A percentile compares a stretch with the other conserved stretches of the same genome.
Conservation (phyloP, 2,329 filamentous ascomycete genomes). For the Davidsoniella neocaledoniae region DNA sequence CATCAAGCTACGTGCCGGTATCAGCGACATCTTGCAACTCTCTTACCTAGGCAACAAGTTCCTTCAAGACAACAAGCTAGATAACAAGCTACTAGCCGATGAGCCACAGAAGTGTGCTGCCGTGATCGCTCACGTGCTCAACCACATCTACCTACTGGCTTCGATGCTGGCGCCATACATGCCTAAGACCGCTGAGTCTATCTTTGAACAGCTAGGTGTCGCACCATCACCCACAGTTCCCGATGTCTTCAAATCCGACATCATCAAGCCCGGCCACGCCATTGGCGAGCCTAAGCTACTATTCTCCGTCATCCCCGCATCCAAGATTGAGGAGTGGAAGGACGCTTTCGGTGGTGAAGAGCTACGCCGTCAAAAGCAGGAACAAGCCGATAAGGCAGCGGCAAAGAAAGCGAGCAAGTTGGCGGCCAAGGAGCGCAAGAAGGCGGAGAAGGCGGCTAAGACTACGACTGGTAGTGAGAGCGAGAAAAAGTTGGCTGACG, state of each 20-base stretch:
- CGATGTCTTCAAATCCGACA: slow-evolving; percentile 44
- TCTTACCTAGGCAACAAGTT: slow-evolving; percentile 38
- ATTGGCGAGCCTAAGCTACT: slow-evolving; percentile 66
- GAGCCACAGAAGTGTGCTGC: slow-evolving; percentile 36
- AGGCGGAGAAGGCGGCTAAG: slow-evolving; percentile 21
- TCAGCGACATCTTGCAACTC: slow-evolving; percentile 49
- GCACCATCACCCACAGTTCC: slow-evolving; percentile 38
- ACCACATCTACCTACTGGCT: slow-evolving; percentile 68
- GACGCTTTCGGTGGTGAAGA: slow-evolving; percentile 51
- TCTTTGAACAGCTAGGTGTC: slow-evolving; percentile 59
- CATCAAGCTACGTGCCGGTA: slow-evolving; percentile 51
- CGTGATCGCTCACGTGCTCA: slow-evolving; percentile 63
- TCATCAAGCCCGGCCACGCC: slow-evolving; percentile 56
- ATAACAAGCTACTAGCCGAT: slow-evolving; percentile 37
- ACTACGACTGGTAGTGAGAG: slow-evolving; percentile 12
- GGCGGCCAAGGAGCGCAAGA: slow-evolving; percentile 33
- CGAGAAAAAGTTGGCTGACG: slow-evolving; percentile 14
- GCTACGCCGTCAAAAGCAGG: slow-evolving; percentile 52
- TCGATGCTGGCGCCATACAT: slow-evolving; percentile 71
- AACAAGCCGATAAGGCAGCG: slow-evolving; percentile 31
- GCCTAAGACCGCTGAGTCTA: slow-evolving; percentile 58
- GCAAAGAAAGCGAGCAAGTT: slow-evolving; percentile 34
- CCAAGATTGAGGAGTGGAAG: slow-evolving; percentile 73
- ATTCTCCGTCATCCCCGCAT: slow-evolving; percentile 66
- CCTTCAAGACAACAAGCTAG: slow-evolving; percentile 34